Base-by-base conservation (phyloP, 306 rosid genomes). In the Dryas octopetala region DNA sequence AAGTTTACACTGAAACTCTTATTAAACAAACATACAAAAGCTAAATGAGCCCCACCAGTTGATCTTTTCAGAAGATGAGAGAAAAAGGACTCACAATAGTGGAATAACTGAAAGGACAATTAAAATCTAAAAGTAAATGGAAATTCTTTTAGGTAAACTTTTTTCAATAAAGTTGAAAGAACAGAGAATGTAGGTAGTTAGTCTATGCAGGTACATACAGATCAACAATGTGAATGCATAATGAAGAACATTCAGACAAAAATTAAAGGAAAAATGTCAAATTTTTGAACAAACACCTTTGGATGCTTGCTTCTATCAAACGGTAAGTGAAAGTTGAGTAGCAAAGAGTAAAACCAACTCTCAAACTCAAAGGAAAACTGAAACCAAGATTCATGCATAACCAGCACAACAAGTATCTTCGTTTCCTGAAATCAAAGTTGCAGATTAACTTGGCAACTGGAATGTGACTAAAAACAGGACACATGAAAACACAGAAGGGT, bases 51-150 rank as follows among this genome's bases (percentile, higher is more conserved):
- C 75, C 66, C 76, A 48, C 52, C 40, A 59, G 38, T 66, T 46
- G 71, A 66, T 62, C 50, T 62, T 74, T 62, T 61, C 60, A 61
- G 70, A 61, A 74, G 49, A 62, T 49, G 76, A 62, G 65, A 55
- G 52, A 57, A 54, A 55, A 43, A 10, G 52, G 11, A 23, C 38
- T 19, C 40, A 5, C 46, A 51, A 51, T 54, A 55, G 44, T 12
- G 75, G 65, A 55, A 58, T 45, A 55, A 19, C 54, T 71, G 62
- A 55, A 57, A 57, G 52, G 41, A 46, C 5, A 61, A 53, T n/a
- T 46, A 8, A 28, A 28, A 28, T 28, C 38, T 28, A 28, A 14
- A 45, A 66, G 51, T 4, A 11, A 45, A 46, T 44, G 71, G 70
- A 28, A 71, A 81, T 64, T 19, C 68, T 55, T 75, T 68, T 74